Evolutionary conservation across 1,284 basidiomycete genomes (phyloP).

Genomic region (Neonothopanus nambi): DNA sequence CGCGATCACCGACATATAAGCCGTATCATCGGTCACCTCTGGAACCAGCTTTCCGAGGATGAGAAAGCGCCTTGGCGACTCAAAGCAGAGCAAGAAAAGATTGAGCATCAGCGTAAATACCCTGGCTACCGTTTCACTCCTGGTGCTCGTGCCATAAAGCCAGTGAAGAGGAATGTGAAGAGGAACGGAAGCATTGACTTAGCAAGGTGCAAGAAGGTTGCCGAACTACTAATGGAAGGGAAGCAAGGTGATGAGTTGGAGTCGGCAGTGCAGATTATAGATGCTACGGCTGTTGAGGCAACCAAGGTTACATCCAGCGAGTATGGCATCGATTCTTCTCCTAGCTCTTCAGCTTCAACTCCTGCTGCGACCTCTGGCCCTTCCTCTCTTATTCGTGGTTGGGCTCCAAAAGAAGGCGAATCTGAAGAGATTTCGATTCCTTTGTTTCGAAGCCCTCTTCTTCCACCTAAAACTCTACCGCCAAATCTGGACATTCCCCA

Average conservation of each 20-base stretch:
- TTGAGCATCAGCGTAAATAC: slow-evolving; percentile 52
- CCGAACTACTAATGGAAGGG: slow-evolving; percentile 53
- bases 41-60: slow-evolving; percentile 48
- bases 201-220: slow-evolving; percentile 51
- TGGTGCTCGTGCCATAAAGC: slow-evolving; percentile 39
- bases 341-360: no score
- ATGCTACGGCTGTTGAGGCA: slow-evolving; percentile 10
- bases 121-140: slow-evolving; percentile 60
- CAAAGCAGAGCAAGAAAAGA: slow-evolving; percentile 59
- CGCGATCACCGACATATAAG: slow-evolving; percentile 61
- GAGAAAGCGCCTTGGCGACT: slow-evolving; percentile 52
- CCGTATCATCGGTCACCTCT: slow-evolving; percentile 52
- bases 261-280: slow-evolving; percentile 41
- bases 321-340: background rate
- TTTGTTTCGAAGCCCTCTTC: slow-evolving; percentile 36
- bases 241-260: slow-evolving; percentile 53
- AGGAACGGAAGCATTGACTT: slow-evolving; percentile 49
- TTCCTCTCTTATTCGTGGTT: slow-evolving; percentile 1
- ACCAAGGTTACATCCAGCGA: background rate
- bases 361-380: background rate
- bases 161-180: slow-evolving; percentile 50
- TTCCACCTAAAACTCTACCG: slow-evolving; percentile 27
- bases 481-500: background rate
- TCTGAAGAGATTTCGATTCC: slow-evolving; percentile 17
- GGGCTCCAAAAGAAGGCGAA: slow-evolving; percentile 3